Percentiles rank a stretch among this genome's conserved stretches.
Conservation (phyloP, 345 rosid genomes). For the Populus deltoides region DNA sequence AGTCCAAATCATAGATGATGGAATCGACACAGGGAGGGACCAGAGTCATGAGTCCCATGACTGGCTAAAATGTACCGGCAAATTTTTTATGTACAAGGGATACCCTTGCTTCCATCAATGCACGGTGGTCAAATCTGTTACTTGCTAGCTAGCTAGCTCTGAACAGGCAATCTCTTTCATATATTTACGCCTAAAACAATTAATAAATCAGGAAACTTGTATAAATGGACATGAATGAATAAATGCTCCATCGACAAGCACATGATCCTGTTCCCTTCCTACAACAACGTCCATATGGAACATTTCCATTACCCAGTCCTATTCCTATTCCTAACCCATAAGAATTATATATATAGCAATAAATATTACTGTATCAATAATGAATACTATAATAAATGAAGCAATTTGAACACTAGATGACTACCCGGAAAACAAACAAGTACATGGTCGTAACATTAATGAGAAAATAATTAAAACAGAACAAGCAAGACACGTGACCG, state of each 20-base stretch:
- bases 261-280: conserved; percentile 54
- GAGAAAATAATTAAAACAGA: conserved; percentile 23
- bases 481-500: conserved; percentile 11
- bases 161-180: conserved; percentile 3
- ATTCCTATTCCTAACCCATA: background rate
- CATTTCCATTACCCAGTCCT: conserved; percentile 12
- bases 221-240: conserved; percentile 39
- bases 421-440: background rate
- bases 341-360: background rate
- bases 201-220: conserved; percentile 11
- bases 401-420: background rate
- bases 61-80: conserved; percentile 7
- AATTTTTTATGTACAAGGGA: background rate
- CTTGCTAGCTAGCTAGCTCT: background rate
- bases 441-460: conserved; percentile 6
- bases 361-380: background rate
- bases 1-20: conserved; percentile 8
- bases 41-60: background rate
- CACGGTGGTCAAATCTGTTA: background rate
- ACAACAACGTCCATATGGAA: conserved; percentile 14
- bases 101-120: background rate
- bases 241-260: conserved; percentile 59
- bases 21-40: conserved; percentile 13
- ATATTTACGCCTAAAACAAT: background rate
- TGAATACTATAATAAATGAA: conserved; percentile 3